These are phyloP conservation scores for Ceriops decandra DNA, from an alignment of 345 rosid species.

Conservation along the genomic window DNA sequence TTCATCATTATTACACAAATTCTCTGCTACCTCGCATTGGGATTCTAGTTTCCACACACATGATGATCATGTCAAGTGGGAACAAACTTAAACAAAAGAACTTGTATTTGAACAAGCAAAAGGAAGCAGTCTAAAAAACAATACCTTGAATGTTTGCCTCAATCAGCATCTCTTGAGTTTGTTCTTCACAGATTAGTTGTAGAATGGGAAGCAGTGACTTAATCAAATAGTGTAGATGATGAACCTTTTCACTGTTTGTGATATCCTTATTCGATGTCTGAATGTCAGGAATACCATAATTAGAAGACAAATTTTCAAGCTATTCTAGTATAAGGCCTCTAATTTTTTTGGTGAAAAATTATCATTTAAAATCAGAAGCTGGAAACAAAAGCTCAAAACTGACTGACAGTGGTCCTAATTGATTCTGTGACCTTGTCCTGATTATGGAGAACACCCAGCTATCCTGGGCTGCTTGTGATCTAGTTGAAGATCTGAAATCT, in stretches of 20 bases:
- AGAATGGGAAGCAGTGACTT: slow-evolving; percentile 54
- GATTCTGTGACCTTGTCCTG: no score
- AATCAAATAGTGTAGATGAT: slow-evolving; percentile 52
- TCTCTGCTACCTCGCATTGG: slow-evolving; percentile 33
- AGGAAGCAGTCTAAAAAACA: background rate
- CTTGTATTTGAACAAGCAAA: background rate
- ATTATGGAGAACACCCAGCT: background rate
- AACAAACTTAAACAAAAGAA: slow-evolving; percentile 9
- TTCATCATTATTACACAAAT: slow-evolving; percentile 50
- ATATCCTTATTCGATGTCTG: slow-evolving; percentile 59
- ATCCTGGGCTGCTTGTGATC: no score
- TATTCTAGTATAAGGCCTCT: no score
- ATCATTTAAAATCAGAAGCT: background rate
- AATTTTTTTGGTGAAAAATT: no score
- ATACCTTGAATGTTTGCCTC: slow-evolving; percentile 62
- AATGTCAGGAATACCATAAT: slow-evolving; percentile 14
- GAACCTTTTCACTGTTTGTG: slow-evolving; percentile 39
- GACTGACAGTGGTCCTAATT: no score
- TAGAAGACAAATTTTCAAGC: no score
- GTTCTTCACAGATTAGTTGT: slow-evolving; percentile 46
- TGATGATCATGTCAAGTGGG: slow-evolving; percentile 7
- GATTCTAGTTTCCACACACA: slow-evolving; percentile 22
- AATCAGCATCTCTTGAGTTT: slow-evolving; percentile 46
- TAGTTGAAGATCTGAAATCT: no score
- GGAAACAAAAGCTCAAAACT: background rate